phyloP scores from a whole-genome alignment of 23 red algal species.

The Agarophyton chilense region DNA sequence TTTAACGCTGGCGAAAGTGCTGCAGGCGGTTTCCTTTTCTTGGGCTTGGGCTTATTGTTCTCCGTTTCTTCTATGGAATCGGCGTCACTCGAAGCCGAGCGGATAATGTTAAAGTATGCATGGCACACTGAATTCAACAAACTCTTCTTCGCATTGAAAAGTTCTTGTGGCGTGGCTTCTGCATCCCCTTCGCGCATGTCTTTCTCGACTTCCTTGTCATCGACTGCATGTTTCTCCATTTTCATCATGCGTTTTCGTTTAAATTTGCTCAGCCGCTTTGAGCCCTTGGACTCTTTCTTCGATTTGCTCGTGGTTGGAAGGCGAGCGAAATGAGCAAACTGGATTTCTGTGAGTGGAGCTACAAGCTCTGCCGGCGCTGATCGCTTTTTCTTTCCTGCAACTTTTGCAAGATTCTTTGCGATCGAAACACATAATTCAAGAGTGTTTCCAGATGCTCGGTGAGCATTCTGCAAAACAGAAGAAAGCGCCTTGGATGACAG shows the following conservation, averaged over 20 bases:
- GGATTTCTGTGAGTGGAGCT: constrained; percentile 53
- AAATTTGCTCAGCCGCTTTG: constrained; percentile 2
- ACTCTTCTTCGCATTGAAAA: constrained; percentile 44
- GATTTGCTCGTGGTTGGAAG: constrained; percentile 29
- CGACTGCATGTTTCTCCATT: constrained; percentile 7
- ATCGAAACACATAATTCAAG: constrained; percentile 55
- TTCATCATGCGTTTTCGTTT: constrained; percentile 30
- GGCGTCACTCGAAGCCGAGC: constrained; percentile 32
- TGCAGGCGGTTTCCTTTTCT: constrained; percentile 42
- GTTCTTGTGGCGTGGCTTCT: constrained; percentile 55
- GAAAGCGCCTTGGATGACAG: constrained; percentile 21
- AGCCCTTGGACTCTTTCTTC: constrained; percentile 24
- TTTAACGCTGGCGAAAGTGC: constrained; percentile 51
- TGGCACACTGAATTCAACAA: constrained; percentile 56
- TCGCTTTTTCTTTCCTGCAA: constrained; percentile 25
- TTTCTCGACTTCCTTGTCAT: constrained; percentile 55
- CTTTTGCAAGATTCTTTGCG: constrained; percentile 51
- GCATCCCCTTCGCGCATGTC: constrained; percentile 67
- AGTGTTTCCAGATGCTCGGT: constrained; percentile 45
- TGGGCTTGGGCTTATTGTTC: not conserved
- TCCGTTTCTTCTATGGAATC: not conserved
- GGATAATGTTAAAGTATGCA: constrained; percentile 71
- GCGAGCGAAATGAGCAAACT: constrained; percentile 46
- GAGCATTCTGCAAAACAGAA: constrained; percentile 40
- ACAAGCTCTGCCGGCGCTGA: constrained; percentile 50